These are phyloP conservation scores for Kluyveromyces nonfermentans DNA, from an alignment of 805 yeast genomes.

Conservation along the genomic window DNA sequence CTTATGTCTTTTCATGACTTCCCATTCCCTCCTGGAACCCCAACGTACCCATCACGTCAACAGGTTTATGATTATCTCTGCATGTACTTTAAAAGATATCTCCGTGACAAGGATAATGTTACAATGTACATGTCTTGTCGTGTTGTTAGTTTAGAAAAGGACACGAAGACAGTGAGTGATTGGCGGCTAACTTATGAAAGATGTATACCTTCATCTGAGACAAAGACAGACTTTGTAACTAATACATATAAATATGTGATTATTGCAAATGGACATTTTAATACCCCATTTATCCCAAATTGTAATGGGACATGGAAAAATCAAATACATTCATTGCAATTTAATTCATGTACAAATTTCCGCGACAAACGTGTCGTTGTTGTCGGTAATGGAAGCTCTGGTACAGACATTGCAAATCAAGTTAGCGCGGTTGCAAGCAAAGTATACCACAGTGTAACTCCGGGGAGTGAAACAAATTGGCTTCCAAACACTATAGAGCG, in stretches of 20 bases:
- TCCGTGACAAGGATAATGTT: conserved; percentile 21
- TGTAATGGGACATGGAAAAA: conserved; percentile 31
- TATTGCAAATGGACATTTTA: conserved; percentile 37
- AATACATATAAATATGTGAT: conserved; percentile 31
- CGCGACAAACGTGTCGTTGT: conserved; percentile 28
- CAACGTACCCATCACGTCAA: conserved; percentile 47
- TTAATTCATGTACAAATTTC: conserved; percentile 26
- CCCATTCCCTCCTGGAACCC: conserved; percentile 39
- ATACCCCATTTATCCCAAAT: conserved; percentile 32
- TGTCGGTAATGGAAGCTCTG: conserved; percentile 37
- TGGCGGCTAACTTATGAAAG: conserved; percentile 14
- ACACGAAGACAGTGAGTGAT: neutral
- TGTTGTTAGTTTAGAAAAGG: neutral
- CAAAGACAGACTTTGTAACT: neutral
- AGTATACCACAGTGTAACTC: conserved; percentile 47
- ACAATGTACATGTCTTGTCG: conserved; percentile 11
- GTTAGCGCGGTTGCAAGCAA: conserved; percentile 22
- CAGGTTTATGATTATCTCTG: conserved; percentile 56
- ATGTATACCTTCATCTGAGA: neutral
- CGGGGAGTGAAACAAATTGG: conserved; percentile 32
- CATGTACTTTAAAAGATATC: conserved; percentile 35
- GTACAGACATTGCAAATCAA: conserved; percentile 38
- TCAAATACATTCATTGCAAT: conserved; percentile 33
- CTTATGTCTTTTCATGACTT: conserved; percentile 57
- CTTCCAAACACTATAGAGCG: conserved; percentile 6